These are phyloP conservation scores for Aspergillus diversus DNA, from an alignment of 495 filamentous ascomycete species.

Conservation along the genomic window DNA sequence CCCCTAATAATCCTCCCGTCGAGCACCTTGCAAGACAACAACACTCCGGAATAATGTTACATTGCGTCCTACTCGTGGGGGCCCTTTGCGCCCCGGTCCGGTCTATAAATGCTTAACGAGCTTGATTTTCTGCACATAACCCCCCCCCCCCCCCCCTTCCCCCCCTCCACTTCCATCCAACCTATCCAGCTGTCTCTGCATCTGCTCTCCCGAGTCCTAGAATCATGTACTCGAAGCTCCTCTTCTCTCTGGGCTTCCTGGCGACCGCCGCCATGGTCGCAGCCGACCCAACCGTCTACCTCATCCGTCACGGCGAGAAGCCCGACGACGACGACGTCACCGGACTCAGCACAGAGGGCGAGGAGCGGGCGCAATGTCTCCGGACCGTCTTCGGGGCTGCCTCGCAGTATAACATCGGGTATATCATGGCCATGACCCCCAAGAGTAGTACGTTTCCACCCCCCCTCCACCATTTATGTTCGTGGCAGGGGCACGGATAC, in stretches of 20 bases:
- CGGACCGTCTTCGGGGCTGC: slow-evolving; percentile 47
- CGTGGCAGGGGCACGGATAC: no score
- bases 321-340: slow-evolving; percentile 41
- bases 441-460: slow-evolving; percentile 43
- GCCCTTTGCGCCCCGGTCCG: not conserved
- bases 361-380: slow-evolving; percentile 56
- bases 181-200: not conserved
- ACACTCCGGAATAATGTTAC: not conserved
- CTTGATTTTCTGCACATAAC: not conserved
- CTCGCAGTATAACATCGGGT: slow-evolving; percentile 53
- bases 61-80: not conserved
- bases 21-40: not conserved
- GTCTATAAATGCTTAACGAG: not conserved
- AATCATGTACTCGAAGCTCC: slow-evolving; percentile 12
- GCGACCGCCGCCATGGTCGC: slow-evolving; percentile 24
- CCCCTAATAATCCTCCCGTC: not conserved
- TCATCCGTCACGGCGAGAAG: slow-evolving; percentile 65
- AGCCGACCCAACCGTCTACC: slow-evolving; percentile 48
- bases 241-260: slow-evolving; percentile 26
- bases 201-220: not conserved
- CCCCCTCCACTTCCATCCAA: not conserved
- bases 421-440: slow-evolving; percentile 56
- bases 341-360: slow-evolving; percentile 49
- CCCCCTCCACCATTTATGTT: no score
- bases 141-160: not conserved